phyloP scores from a whole-genome alignment of 306 rosid genomes.

The Gillenia trifoliata region DNA sequence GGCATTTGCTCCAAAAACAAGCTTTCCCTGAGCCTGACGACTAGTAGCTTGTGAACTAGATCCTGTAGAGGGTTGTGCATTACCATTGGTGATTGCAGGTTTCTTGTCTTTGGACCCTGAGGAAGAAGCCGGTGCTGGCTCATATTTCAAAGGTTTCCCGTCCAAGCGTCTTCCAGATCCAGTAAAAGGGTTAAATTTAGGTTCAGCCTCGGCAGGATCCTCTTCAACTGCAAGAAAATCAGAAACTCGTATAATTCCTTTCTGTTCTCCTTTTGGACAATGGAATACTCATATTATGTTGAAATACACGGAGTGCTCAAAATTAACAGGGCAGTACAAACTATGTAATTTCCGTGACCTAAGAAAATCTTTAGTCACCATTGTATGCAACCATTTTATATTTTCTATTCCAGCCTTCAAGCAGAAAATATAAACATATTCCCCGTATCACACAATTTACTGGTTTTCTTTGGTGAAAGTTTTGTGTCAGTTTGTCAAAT shows the following conservation, averaged over 20 bases:
- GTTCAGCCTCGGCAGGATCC: constrained; percentile 54
- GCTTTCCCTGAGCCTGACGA: constrained; percentile 83
- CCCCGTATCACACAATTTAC: background rate
- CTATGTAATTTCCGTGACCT: background rate
- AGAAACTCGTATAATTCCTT: background rate
- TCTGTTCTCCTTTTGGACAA: background rate
- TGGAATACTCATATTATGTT: background rate
- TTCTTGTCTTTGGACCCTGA: constrained; percentile 52
- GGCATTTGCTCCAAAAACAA: constrained; percentile 79
- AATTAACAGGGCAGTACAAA: background rate
- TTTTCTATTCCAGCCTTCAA: background rate
- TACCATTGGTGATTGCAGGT: constrained; percentile 31
- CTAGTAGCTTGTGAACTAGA: constrained; percentile 57
- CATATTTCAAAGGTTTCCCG: constrained; percentile 61
- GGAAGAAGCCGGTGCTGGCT: constrained; percentile 48
- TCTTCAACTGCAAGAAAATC: constrained; percentile 54
- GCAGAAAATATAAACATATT: background rate
- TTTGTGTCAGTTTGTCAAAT: background rate
- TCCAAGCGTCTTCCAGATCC: constrained; percentile 94
- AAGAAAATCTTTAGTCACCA: background rate
- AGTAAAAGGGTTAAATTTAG: constrained; percentile 81
- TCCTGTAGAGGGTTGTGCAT: constrained; percentile 48
- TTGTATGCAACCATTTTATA: background rate
- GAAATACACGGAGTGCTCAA: background rate
- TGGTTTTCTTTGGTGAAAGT: background rate